phyloP scores from a whole-genome alignment of 108 stramenopile species.

The Discostella pseudostelligera region DNA sequence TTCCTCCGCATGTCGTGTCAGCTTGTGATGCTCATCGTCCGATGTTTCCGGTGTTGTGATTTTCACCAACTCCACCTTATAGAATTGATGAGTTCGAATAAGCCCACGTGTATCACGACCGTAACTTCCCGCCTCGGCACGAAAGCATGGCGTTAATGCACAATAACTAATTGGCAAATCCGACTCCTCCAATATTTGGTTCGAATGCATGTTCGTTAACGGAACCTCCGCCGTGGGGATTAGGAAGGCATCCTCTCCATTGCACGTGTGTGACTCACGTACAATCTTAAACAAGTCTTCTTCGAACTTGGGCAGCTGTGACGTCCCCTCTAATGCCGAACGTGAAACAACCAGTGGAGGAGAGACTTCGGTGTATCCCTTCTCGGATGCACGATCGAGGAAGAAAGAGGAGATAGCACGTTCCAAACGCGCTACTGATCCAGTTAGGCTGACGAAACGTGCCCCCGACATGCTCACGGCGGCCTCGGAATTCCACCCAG shows the following conservation, averaged over 20 bases:
- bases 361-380: conserved; percentile 91
- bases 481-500: conserved; percentile 83
- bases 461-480: conserved; percentile 92
- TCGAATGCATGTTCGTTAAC: conserved; percentile 89
- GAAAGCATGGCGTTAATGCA: conserved; percentile 95
- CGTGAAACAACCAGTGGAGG: conserved; percentile 88
- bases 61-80: conserved; percentile 97
- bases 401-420: conserved; percentile 93
- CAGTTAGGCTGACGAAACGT: conserved; percentile 89
- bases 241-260: conserved; percentile 95
- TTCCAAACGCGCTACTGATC: conserved; percentile 86
- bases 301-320: conserved; percentile 97
- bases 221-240: conserved; percentile 98
- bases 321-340: conserved; percentile 90
- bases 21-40: conserved; percentile 81
- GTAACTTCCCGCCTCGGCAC: conserved; percentile 97
- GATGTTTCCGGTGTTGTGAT: conserved; percentile 83
- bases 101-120: conserved; percentile 95
- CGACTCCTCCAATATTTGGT: conserved; percentile 80
- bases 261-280: conserved; percentile 82
- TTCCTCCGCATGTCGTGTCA: conserved; percentile 86
- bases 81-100: conserved; percentile 97
- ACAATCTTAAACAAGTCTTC: conserved; percentile 92
- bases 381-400: conserved; percentile 70
- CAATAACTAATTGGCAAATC: conserved; percentile 89